phyloP scores from a whole-genome alignment of 768 basidiomycete genomes.

The Amanita muscaria region DNA sequence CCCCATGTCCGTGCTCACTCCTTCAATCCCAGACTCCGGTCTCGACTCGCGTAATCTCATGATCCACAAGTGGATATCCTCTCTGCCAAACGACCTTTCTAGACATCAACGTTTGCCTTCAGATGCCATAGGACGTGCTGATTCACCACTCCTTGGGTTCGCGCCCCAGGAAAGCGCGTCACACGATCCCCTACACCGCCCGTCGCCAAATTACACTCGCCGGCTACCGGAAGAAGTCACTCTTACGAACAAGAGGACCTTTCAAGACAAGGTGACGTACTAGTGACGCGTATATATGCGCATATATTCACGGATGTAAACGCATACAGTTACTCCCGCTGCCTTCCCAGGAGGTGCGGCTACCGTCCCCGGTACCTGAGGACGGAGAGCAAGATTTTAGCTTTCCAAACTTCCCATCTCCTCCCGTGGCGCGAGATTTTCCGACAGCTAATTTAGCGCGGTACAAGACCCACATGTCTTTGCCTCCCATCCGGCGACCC shows the following conservation, averaged over 20 bases:
- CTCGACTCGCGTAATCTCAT: background rate
- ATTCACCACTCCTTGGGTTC: constrained; percentile 9
- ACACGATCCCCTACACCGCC: constrained; percentile 4
- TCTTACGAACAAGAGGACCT: background rate
- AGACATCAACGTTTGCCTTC: background rate
- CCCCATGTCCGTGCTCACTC: constrained; percentile 1
- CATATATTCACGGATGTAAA: background rate
- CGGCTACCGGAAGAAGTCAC: constrained; percentile 1
- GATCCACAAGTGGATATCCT: constrained; percentile 7
- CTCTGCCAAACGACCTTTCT: background rate
- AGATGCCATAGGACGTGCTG: background rate
- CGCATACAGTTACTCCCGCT: background rate
- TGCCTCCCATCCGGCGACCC: background rate
- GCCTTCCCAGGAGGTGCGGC: background rate
- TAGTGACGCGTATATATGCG: constrained; percentile 1
- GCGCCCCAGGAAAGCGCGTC: constrained; percentile 4
- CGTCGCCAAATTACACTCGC: constrained; percentile 3
- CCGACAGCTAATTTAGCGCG: background rate
- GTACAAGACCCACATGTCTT: background rate
- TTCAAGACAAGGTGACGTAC: background rate
- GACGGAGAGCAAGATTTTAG: background rate
- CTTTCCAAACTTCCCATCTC: too few relatives aligned
- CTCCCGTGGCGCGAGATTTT: constrained; percentile 1
- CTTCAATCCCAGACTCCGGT: background rate
- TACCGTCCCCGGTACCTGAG: background rate